Conservation (phyloP, 441 rosid species). For the Corymbia citriodora region DNA sequence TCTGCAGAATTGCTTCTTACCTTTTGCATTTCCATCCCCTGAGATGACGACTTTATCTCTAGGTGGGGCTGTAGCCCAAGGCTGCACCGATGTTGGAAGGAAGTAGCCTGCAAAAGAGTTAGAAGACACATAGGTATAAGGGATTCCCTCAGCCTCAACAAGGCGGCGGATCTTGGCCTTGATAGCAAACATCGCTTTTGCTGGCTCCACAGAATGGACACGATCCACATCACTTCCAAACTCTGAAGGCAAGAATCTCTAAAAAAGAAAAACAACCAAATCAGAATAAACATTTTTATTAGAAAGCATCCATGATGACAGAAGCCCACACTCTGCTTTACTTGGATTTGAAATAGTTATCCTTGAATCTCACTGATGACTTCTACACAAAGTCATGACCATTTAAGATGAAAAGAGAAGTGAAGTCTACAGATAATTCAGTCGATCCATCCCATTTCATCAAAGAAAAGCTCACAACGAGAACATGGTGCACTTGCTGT, state of each 20-base stretch:
- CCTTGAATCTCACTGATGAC: not conserved
- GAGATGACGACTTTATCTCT: not conserved
- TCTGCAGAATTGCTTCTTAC: not conserved
- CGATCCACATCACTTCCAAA: not conserved
- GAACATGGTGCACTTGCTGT: not conserved
- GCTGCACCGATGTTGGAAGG: not conserved
- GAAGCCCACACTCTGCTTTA: not conserved
- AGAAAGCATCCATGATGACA: constrained; percentile 21
- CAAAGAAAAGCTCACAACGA: not conserved
- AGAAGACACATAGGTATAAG: not conserved
- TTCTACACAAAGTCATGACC: not conserved
- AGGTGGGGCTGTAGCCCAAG: not conserved
- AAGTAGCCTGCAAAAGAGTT: not conserved
- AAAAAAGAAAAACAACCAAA: not conserved
- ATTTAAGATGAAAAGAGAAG: not conserved
- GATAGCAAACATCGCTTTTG: not conserved
- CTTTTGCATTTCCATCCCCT: not conserved
- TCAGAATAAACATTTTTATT: constrained; percentile 42
- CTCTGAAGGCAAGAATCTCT: not conserved
- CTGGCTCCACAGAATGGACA: not conserved
- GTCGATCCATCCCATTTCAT: not conserved
- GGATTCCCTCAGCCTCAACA: not conserved
- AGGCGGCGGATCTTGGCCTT: not conserved
- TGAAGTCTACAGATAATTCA: not conserved
- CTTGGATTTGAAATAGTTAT: not conserved